Base-by-base conservation (phyloP, 2,329 filamentous ascomycete species). In the Paracamarosporium sp. region DNA sequence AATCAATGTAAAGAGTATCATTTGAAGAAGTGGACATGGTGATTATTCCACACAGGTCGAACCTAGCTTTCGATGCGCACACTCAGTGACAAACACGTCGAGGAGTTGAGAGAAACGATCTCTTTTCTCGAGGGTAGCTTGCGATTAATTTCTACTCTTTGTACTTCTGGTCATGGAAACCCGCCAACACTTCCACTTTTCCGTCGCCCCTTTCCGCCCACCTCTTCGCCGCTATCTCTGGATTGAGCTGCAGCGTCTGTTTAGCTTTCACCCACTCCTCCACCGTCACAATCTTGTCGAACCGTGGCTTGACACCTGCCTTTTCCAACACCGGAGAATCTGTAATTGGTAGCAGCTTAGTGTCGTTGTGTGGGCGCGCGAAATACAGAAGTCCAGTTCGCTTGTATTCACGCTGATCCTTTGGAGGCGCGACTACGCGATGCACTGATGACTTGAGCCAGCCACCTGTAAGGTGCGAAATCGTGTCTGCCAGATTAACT, bases 331-430 rank as follows among this genome's bases (percentile, higher is more conserved):
- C 64, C 1, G 73, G 74, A 41, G 68, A 73, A 54, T 78, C 70
- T 25, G 70, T 67, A 43, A 83, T 74, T 0, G 76, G 74, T 30
- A 76, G 64, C 22, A 79, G 53, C n/a, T 74, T 62, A 0, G 74
- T 71, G 45, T 78, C 72, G 57, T 78, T 77, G 60, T 78, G 74
- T 4, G 75, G 76, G 13, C 73, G 79, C 1, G 82, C 80, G 68
- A 85, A 84, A 60, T 84, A 85, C 35, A 85, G 63, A 4, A 85
- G 66, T 0, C 83, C 82, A 0, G 83, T 73, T 0, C 83, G 78
- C 50, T 83, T 80, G 2, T 82, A 75, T 51, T 83, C 69, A 0
- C 78, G 76, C 63, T 84, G 82, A 53, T 84, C 82, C 12, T 75
- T 60, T 0, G 82, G 82, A 1, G 82, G 82, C 13, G 78, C 79